Base-by-base conservation (phyloP, 2,329 filamentous ascomycete species). In the Calonectria pteridis region DNA sequence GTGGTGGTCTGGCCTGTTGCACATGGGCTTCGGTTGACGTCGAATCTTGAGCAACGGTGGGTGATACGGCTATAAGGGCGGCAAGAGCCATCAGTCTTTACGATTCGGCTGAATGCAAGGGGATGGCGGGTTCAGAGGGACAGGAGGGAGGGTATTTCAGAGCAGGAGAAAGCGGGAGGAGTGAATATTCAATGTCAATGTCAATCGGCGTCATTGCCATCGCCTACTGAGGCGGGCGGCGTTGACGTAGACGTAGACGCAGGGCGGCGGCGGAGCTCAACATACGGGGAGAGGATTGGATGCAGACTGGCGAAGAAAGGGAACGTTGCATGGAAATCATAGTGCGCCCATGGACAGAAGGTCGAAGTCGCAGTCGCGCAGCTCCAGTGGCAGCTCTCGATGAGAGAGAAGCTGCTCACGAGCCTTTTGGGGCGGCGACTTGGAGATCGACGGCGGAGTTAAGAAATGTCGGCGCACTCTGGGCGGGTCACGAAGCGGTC, bases 251-350 rank as follows among this genome's bases (percentile, higher is more conserved):
- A 50, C 51, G 29, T 68, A 28, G 50, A 68, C 33, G 66, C 35
- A 33, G 50, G 64, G 75, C 70, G 72, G 71, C 73, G 75, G 66
- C 74, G 73, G 73, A 72, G 65, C 63, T 73, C 62, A 77, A 93
- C 91, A 83, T 92, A 93, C 91, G 88, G 81, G 88, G 86, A 84
- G 89, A 89, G 78, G 89, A 86, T 81, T 88, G 87, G 77, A 88
- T 86, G 85, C 88, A 88, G 84, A 91, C 90, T 79, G 91, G 89
- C 83, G 91, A 92, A 77, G 91, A 92, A 76, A 89, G 86, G 76
- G 90, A 91, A 80, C 89, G 89, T 85, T 91, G 89, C 89, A 91
- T 91, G 84, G 89, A 89, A 83, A 90, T 89, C 88, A 91, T 91
- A 84, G 83, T 89, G 87, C 84, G 83, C 83, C 85, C 87, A 88